Conservation (phyloP, 2,329 filamentous ascomycete genomes). For the Venturia nashicola region DNA sequence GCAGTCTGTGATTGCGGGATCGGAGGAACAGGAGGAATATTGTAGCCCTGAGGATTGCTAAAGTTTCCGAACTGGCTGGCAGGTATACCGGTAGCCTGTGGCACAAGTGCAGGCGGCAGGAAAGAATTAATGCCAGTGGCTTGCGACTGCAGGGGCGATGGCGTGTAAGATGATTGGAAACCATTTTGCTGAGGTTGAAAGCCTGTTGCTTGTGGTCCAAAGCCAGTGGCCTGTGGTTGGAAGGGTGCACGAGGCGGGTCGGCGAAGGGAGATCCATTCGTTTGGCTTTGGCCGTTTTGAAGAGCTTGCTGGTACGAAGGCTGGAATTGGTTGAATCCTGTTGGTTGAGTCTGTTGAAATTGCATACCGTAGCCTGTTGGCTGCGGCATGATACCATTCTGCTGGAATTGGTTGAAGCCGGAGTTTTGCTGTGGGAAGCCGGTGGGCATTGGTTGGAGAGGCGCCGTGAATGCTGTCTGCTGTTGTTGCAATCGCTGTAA, state of each 20-base stretch:
- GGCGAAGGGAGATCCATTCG: slow-evolving; percentile 31
- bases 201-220: slow-evolving; percentile 40
- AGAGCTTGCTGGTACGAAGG: slow-evolving; percentile 35
- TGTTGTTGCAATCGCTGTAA: slow-evolving; percentile 24
- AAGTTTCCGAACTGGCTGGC: slow-evolving; percentile 36
- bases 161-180: slow-evolving; percentile 17
- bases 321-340: slow-evolving; percentile 31
- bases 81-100: slow-evolving; percentile 32
- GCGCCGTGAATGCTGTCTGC: slow-evolving; percentile 7
- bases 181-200: slow-evolving; percentile 32
- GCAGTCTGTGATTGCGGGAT: slow-evolving; percentile 42
- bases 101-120: slow-evolving; percentile 35
- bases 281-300: slow-evolving; percentile 26
- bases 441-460: slow-evolving; percentile 22
- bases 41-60: slow-evolving; percentile 30
- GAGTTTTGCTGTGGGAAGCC: slow-evolving; percentile 36
- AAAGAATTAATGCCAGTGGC: slow-evolving; percentile 41
- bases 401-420: slow-evolving; percentile 39
- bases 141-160: slow-evolving; percentile 34
- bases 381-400: slow-evolving; percentile 31
- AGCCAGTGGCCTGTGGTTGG: slow-evolving; percentile 28
- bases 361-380: slow-evolving; percentile 32
- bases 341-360: slow-evolving; percentile 20
- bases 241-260: slow-evolving; percentile 38
- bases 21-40: slow-evolving; percentile 41